Evolutionary conservation across 768 basidiomycete genomes (phyloP), one percentile per base, ranked within the genome.

Genomic region (Leucosporidium creatinivorum): DNA sequence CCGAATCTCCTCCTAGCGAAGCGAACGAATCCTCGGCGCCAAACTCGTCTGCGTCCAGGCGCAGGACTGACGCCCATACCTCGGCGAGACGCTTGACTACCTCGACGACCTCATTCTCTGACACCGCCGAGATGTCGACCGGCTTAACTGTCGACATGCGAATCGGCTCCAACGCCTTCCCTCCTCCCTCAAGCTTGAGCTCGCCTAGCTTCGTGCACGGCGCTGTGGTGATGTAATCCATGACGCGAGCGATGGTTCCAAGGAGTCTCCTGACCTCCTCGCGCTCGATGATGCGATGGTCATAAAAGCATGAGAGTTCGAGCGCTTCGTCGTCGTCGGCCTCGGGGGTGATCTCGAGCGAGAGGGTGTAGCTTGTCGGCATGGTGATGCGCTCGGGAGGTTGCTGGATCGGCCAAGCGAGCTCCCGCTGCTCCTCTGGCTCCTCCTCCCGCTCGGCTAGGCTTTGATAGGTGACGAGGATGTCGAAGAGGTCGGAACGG

Each of bases 271-370:
- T 64, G 56, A 72, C 70, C 33, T 66, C 49, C 1, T n/a, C 13
- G 26, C 54, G 6, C 7, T 15, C 19, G 44, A 66, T 52, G 31
- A 72, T 58, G 5, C 67, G 44, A 36, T 48, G 55, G 44, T 72
- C 70, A 30, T 61, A 72, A 52, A 69, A 72, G 51, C 67, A 68
- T 39, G 70, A 65, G 21, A 72, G 62, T 26, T 72, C 70, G 59
- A 69, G 65, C 44, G 51, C 36, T 25, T 71, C 72, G 50, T 57
- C 62, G 25, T 71, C 58, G 49, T 65, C 59, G 61, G 56, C 51
- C n/a, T 63, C 58, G 12, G 74, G 74, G 25, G 74, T 73, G 50
- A 75, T 61, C 60, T 69, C 70, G 60, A 72, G 66, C 33, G 65
- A 66, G 26, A 72, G 67, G 4, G 67, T 56, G 60, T 72, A 72